Evolutionary conservation across 2,329 filamentous ascomycete species (phyloP), one percentile per base, ranked within the genome.

Genomic region (Cladophialophora bantiana): DNA sequence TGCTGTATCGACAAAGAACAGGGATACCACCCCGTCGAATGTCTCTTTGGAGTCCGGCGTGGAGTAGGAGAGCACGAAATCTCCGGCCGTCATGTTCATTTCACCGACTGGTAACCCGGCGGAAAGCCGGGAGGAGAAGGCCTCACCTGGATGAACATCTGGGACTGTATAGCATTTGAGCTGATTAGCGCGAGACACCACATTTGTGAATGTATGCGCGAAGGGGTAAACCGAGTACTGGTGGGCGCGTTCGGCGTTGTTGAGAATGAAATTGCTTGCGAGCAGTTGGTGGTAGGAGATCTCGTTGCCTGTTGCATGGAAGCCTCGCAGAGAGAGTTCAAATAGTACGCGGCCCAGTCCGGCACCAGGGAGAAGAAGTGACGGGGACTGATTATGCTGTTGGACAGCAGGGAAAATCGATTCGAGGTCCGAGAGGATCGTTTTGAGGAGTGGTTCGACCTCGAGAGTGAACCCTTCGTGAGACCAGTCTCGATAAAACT

Each of bases 211-310:
- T 54, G 88, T 89, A 70, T 95, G 86, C 3, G 93, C 87, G 86
- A 94, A 99, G 0, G 95, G 95, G 74, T 90, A 92, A 59, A 99
- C 84, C 7, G 83, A 87, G 78, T 93, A 92, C 68, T 90, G 84
- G 15, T 84, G 84, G 0, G 85, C 85, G 1, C 77, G 75, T 0
- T 81, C 73, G 4, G 89, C 91, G 73, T 80, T 77, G 65, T 85
- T 85, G 45, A 85, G 73, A 7, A 84, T 73, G 79, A 82, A 87
- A 69, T 86, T 86, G 65, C 92, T 96, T 1, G 93, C 93, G 65
- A 98, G 84, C n/a, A 99, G 86, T 77, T 97, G 93, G 77, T 99
- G 95, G 75, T 96, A 98, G 2, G 94, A 97, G 68, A 98, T 96
- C 79, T 99, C 92, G 75, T 97, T 98, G 34, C 94, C 94, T 77